A percentile compares a stretch with the other conserved stretches of the same genome.
These are phyloP conservation scores for Pyricularia grisea DNA, from an alignment of 2,329 filamentous ascomycete species.

Conservation along the genomic window DNA sequence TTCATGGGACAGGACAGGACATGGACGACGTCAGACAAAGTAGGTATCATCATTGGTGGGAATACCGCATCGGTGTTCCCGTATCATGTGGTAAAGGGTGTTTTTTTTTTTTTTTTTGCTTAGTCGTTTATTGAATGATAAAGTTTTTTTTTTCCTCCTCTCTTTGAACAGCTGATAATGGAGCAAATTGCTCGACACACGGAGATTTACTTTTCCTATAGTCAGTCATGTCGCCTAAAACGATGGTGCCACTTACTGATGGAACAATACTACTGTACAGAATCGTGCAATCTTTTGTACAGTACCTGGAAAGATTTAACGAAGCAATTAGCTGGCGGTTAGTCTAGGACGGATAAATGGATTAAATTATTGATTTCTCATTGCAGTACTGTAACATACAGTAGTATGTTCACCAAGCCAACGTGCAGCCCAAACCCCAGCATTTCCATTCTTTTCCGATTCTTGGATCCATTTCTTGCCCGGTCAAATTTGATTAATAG, in stretches of 20 bases:
- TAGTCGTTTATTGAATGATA: neutral
- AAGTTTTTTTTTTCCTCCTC: neutral
- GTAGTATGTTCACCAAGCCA: neutral
- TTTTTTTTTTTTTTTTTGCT: neutral
- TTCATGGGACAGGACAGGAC: too few relatives aligned
- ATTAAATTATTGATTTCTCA: neutral
- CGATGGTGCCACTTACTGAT: neutral
- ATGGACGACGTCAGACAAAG: neutral
- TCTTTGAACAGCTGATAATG: neutral
- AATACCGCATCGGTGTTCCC: neutral
- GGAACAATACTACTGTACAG: neutral
- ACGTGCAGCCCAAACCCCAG: too few relatives aligned
- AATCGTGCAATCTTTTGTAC: neutral
- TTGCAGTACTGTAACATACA: too few relatives aligned
- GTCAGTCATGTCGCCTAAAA: neutral
- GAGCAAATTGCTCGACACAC: neutral
- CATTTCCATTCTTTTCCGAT: too few relatives aligned
- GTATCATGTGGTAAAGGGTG: neutral
- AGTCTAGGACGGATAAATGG: too few relatives aligned
- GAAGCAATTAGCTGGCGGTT: neutral
- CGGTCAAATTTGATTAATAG: too few relatives aligned
- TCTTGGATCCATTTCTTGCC: too few relatives aligned
- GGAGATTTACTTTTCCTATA: neutral
- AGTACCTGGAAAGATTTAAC: too few relatives aligned
- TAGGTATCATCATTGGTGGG: neutral